Conservation (phyloP, 345 rosid genomes). For the Eucalyptus guilfoylei region DNA sequence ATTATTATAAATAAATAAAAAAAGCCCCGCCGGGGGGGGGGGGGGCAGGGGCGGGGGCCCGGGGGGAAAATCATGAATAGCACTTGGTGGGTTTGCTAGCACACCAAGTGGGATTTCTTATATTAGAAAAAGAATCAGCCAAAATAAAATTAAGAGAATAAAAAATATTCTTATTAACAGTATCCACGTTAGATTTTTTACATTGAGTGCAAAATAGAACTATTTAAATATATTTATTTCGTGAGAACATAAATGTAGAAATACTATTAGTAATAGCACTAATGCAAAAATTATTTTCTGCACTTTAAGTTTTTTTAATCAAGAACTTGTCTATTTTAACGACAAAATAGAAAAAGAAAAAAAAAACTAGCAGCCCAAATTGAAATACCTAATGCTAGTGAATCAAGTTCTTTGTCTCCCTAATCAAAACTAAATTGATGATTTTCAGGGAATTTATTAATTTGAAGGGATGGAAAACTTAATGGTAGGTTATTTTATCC, state of each 20-base stretch:
- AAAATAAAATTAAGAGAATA: not conserved
- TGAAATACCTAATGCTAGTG: not conserved
- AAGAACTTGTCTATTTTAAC: not conserved
- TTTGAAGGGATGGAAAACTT: not conserved
- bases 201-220: not conserved
- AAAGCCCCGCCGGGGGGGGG: rapidly evolving
- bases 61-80: too few relatives aligned
- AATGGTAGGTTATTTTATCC: not conserved
- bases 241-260: too few relatives aligned
- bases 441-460: too few relatives aligned
- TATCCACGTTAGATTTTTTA: not conserved
- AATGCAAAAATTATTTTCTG: not conserved
- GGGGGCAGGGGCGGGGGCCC: rapidly evolving
- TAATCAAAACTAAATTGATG: not conserved
- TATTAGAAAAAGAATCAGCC: not conserved
- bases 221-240: too few relatives aligned
- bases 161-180: too few relatives aligned
- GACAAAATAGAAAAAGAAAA: too few relatives aligned
- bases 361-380: not conserved
- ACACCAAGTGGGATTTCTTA: not conserved
- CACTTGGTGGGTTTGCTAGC: too few relatives aligned
- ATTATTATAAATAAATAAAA: too few relatives aligned
- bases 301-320: not conserved
- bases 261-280: not conserved
- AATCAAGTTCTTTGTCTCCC: not conserved